Conservation (phyloP, 2,329 filamentous ascomycete species). For the Phyllosticta citriasiana region DNA sequence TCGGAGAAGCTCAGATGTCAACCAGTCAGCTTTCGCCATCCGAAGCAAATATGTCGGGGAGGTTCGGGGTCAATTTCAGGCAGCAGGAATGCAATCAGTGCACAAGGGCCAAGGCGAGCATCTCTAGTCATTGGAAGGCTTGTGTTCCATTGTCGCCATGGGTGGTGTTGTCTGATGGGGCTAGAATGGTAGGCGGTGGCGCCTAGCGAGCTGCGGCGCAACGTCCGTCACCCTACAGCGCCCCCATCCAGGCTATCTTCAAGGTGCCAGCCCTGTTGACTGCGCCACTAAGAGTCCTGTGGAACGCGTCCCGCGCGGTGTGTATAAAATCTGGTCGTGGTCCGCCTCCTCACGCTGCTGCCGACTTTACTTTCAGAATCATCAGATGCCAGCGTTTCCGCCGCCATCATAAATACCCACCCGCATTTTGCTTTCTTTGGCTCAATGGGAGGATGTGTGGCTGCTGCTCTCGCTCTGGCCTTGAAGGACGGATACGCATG, state of each 20-base stretch:
- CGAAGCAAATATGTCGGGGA: too few relatives aligned
- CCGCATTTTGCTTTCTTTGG: not conserved
- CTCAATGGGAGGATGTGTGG: not conserved
- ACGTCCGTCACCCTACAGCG: not conserved
- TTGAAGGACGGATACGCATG: not conserved
- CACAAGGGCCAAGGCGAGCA: not conserved
- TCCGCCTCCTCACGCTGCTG: too few relatives aligned
- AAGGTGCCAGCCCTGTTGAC: not conserved
- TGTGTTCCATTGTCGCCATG: too few relatives aligned
- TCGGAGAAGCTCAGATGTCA: too few relatives aligned
- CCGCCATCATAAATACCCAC: not conserved
- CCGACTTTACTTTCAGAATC: too few relatives aligned
- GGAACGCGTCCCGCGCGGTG: too few relatives aligned
- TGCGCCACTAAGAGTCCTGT: not conserved
- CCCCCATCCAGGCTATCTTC: not conserved
- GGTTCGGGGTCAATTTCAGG: too few relatives aligned
- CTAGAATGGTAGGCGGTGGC: not conserved
- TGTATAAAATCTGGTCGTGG: too few relatives aligned
- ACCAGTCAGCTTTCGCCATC: too few relatives aligned
- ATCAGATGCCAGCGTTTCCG: too few relatives aligned
- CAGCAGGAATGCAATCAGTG: not conserved
- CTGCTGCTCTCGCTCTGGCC: not conserved
- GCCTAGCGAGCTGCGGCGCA: not conserved
- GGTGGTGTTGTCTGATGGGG: not conserved
- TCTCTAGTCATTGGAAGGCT: too few relatives aligned